Evolutionary conservation across 2,329 filamentous ascomycete species (phyloP), one percentile per base, ranked within the genome.

Genomic region (Fusarium domesticum): DNA sequence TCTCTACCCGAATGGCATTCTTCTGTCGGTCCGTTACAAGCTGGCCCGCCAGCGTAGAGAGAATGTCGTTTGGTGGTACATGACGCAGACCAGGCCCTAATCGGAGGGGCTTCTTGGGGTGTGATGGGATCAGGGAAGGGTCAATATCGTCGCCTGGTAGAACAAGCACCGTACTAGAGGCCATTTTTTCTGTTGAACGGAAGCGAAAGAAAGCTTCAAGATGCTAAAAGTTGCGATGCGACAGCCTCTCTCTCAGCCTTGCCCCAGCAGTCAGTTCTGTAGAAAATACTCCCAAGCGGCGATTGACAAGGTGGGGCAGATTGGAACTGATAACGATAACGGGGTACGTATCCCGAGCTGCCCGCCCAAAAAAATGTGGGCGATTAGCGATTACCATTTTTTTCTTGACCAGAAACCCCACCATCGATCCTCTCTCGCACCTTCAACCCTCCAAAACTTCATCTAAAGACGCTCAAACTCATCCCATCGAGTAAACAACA

Each of bases 11-110:
- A 48, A 91, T 76, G 5, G 85, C 81, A 66, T 89, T 88, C 72
- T 91, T 93, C 67, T 76, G 76, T 57, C 69, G 71, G 65, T 92
- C 85, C 47, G 78, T 79, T 47, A 81, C 75, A 44, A 91, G 75
- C 59, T 82, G 77, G 57, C 83, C 84, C 42, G 81, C 78, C 51
- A 87, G 76, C 43, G 83, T 83, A 51, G 86, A 75, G 51, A 84
- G 75, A 57, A 93, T 82, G 31, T 81, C 82, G 55, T 78, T 80
- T n/a, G 87, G 85, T 34, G 88, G 87, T 47, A 89, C 82, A 66
- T 95, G 84, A 49, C 86, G 85, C 45, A 96, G 76, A 43, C 91
- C 91, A 14, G 89, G 87, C 19, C 91, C 91, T 18, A 96, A 77
- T 43, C 87, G 88, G 51, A 96, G 74, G 31, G 89, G 81, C 50